phyloP scores from a whole-genome alignment of 2,329 filamentous ascomycete genomes.

The Diaporthe eres region DNA sequence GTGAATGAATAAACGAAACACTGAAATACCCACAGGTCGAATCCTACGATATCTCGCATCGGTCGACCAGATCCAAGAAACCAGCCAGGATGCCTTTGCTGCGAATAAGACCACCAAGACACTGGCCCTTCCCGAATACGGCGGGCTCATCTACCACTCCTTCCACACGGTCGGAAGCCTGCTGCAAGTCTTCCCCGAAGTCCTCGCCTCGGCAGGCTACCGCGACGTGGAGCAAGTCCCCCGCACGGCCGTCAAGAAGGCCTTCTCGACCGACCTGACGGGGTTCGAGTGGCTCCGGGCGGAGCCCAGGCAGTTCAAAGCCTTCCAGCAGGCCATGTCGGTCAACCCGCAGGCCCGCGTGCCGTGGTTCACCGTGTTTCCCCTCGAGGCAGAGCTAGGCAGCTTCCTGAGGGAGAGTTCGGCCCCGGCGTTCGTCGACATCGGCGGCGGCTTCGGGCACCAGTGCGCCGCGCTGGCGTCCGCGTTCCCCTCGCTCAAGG shows the following conservation, averaged over 20 bases:
- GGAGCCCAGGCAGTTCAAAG: not conserved
- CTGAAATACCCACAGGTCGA: not conserved
- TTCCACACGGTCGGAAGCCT: not conserved
- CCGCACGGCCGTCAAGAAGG: not conserved
- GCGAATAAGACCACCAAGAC: slow-evolving; percentile 19
- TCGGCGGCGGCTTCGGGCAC: slow-evolving; percentile 42
- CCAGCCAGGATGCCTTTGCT: not conserved
- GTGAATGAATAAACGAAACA: no score
- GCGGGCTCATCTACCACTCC: not conserved
- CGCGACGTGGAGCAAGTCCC: not conserved
- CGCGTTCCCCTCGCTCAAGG: slow-evolving; percentile 3
- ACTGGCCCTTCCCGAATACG: slow-evolving; percentile 3
- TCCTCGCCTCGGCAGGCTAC: not conserved
- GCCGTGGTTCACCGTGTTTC: slow-evolving; percentile 45
- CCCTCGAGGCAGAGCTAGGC: slow-evolving; percentile 42
- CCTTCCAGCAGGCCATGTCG: slow-evolving; percentile 44
- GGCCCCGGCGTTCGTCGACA: slow-evolving; percentile 16
- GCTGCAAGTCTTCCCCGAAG: not conserved
- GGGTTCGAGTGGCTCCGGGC: not conserved
- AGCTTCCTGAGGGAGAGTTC: not conserved
- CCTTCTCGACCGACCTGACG: not conserved
- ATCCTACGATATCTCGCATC: slow-evolving; percentile 26
- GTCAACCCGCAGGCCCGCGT: slow-evolving; percentile 42
- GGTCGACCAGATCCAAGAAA: slow-evolving; percentile 3
- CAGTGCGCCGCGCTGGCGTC: slow-evolving; percentile 36